These are phyloP conservation scores for Mortierella hygrophila DNA, from an alignment of 192 early-diverging fungal species.

Conservation along the genomic window DNA sequence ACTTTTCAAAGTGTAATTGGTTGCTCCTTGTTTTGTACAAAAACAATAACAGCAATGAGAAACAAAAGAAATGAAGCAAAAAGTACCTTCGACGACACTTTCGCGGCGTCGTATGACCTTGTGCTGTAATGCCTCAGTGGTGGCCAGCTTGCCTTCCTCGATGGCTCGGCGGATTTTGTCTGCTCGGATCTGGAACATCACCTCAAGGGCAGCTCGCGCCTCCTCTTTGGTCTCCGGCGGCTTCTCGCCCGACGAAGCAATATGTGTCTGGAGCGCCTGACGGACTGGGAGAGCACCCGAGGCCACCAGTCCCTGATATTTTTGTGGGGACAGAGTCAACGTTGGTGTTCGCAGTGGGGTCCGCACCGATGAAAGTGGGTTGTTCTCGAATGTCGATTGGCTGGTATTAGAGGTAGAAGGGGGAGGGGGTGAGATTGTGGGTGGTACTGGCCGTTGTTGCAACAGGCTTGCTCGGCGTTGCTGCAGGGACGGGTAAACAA, in stretches of 20 bases:
- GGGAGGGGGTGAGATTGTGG: not conserved
- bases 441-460: not conserved
- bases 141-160: slow-evolving; percentile 45
- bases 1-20: not conserved
- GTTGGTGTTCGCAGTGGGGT: not conserved
- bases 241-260: slow-evolving; percentile 47
- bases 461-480: not conserved
- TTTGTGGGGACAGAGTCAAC: slow-evolving; percentile 14
- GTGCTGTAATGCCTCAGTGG: slow-evolving; percentile 38
- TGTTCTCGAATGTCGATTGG: not conserved
- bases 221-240: slow-evolving; percentile 47
- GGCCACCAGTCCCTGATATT: slow-evolving; percentile 25
- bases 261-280: slow-evolving; percentile 40
- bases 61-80: not conserved
- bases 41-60: not conserved
- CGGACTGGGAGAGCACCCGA: slow-evolving; percentile 41
- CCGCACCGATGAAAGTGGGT: not conserved
- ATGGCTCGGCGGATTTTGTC: slow-evolving; percentile 43
- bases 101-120: slow-evolving; percentile 38
- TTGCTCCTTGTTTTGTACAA: not conserved
- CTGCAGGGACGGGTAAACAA: not conserved
- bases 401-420: not conserved
- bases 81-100: slow-evolving; percentile 38
- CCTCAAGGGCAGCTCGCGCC: slow-evolving; percentile 37
- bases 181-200: slow-evolving; percentile 50